Conservation (phyloP, 768 basidiomycete species). For the Mycena metata region DNA sequence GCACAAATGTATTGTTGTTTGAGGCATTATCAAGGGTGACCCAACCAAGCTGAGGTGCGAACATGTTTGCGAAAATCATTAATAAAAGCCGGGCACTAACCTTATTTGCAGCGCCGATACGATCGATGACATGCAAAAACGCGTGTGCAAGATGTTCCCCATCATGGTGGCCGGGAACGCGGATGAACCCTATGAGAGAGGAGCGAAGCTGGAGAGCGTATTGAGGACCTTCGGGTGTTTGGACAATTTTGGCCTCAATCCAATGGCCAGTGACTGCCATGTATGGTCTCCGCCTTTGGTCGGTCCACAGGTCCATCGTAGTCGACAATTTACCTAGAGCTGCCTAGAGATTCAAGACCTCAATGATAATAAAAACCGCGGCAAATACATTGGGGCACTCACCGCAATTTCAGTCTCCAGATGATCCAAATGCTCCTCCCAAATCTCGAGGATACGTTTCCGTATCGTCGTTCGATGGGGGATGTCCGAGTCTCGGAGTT, state of each 20-base stretch:
- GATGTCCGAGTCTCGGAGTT: conserved; percentile 49
- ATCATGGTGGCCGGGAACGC: conserved; percentile 51
- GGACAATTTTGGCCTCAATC: conserved; percentile 43
- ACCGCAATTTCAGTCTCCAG: conserved; percentile 42
- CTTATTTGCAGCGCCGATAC: no score
- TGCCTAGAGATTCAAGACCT: no score
- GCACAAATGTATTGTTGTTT: conserved; percentile 32
- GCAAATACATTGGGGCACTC: neutral
- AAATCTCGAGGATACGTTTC: conserved; percentile 41
- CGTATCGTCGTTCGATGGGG: conserved; percentile 46
- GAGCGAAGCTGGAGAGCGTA: conserved; percentile 45
- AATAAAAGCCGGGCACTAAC: no score
- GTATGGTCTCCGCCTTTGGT: conserved; percentile 50
- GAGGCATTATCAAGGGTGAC: conserved; percentile 30
- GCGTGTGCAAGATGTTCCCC: conserved; percentile 52
- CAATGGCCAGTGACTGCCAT: conserved; percentile 62
- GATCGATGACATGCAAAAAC: conserved; percentile 49
- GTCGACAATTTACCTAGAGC: conserved; percentile 50
- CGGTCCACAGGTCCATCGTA: conserved; percentile 55
- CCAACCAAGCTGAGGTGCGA: conserved; percentile 32
- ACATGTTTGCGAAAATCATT: conserved; percentile 49
- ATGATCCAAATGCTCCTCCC: conserved; percentile 41
- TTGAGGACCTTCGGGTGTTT: conserved; percentile 39
- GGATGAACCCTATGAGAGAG: conserved; percentile 53
- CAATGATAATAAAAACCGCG: neutral